Evolutionary conservation across 805 yeast genomes (phyloP).

Genomic region (Zygotorulaspora sp.): DNA sequence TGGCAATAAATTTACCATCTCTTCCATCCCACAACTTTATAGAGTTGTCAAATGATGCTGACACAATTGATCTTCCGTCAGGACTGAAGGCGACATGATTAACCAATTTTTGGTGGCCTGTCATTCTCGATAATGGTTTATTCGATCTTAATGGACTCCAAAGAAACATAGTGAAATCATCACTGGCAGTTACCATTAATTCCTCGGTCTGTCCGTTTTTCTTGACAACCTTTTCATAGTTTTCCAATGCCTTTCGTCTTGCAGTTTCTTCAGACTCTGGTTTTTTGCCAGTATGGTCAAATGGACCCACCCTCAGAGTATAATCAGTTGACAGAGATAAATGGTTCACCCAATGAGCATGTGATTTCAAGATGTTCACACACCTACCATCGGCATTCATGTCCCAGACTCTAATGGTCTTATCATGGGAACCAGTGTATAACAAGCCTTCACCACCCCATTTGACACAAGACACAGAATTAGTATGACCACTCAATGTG

Average conservation of each 20-base stretch:
- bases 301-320: constrained; percentile 82
- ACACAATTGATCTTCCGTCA: constrained; percentile 84
- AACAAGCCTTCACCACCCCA: constrained; percentile 90
- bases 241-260: constrained; percentile 43
- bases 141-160: constrained; percentile 85
- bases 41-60: constrained; percentile 93
- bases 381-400: constrained; percentile 66
- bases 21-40: constrained; percentile 95
- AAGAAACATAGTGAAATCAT: constrained; percentile 94
- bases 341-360: constrained; percentile 98
- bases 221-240: constrained; percentile 55
- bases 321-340: constrained; percentile 86
- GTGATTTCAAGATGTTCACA: constrained; percentile 73
- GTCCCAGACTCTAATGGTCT: constrained; percentile 90
- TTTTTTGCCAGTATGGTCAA: constrained; percentile 59
- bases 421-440: constrained; percentile 91
- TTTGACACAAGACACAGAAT: constrained; percentile 89
- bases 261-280: constrained; percentile 46
- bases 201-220: constrained; percentile 65
- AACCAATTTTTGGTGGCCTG: constrained; percentile 95
- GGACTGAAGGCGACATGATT: constrained; percentile 96
- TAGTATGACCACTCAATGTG: constrained; percentile 82
- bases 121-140: constrained; percentile 89
- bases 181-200: constrained; percentile 89
- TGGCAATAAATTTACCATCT: constrained; percentile 82